Conservation (phyloP, 768 basidiomycete species). For the Cystobasidium ongulense region DNA sequence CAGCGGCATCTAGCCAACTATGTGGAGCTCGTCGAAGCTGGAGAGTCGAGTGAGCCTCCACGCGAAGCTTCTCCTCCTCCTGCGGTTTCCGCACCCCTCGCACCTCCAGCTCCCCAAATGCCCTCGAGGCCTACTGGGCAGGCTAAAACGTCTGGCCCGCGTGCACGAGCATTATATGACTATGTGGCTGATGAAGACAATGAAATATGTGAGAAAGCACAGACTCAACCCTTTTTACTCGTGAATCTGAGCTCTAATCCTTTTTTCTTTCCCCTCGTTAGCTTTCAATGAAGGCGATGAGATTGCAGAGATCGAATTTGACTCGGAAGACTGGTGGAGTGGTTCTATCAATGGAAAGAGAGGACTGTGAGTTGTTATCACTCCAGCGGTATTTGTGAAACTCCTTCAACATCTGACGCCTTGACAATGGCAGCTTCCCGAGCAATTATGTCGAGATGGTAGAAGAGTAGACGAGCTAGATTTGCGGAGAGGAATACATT, state of each 20-base stretch:
- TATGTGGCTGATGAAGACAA: slow-evolving; percentile 89
- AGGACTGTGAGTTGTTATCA: slow-evolving; percentile 56
- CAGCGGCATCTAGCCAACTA: slow-evolving; percentile 59
- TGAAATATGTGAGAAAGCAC: slow-evolving; percentile 52
- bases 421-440: slow-evolving; percentile 39
- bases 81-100: slow-evolving; percentile 48
- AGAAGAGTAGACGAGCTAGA: slow-evolving; percentile 7
- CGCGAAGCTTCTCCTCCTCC: slow-evolving; percentile 45
- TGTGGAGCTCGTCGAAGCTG: slow-evolving; percentile 61
- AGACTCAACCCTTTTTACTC: neutral
- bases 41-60: slow-evolving; percentile 27
- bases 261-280: neutral
- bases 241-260: neutral
- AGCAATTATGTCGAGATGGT: slow-evolving; percentile 42
- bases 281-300: slow-evolving; percentile 71
- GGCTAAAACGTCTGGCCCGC: slow-evolving; percentile 50
- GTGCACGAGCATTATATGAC: slow-evolving; percentile 66
- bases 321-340: slow-evolving; percentile 84
- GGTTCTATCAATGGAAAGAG: slow-evolving; percentile 55
- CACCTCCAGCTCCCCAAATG: slow-evolving; percentile 45
- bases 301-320: slow-evolving; percentile 66
- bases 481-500: neutral
- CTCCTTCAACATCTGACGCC: neutral
- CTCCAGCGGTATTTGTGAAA: neutral
- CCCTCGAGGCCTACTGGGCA: slow-evolving; percentile 51